These are phyloP conservation scores for Ilex aquifolium DNA, from an alignment of 257 asterid species.

Conservation along the genomic window DNA sequence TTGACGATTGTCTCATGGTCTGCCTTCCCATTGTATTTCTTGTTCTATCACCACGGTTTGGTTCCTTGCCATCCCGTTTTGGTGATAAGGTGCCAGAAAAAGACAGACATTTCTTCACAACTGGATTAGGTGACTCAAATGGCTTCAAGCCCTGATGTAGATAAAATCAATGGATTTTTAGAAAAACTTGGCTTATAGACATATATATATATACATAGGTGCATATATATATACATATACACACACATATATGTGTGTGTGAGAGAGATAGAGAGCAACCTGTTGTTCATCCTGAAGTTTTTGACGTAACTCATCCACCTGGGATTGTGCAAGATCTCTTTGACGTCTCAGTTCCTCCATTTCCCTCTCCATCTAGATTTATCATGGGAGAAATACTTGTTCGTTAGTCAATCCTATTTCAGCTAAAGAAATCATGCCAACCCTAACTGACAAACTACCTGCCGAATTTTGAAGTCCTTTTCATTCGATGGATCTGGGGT, in stretches of 20 bases:
- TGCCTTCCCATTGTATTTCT: slow-evolving; percentile 61
- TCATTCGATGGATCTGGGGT: slow-evolving; percentile 78
- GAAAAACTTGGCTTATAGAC: neutral
- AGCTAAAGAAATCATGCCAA: slow-evolving; percentile 1
- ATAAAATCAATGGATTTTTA: neutral
- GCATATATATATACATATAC: neutral
- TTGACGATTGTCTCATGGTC: slow-evolving; percentile 79
- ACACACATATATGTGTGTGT: neutral
- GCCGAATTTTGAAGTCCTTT: slow-evolving; percentile 62
- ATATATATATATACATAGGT: neutral
- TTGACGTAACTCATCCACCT: slow-evolving; percentile 68
- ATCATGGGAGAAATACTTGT: slow-evolving; percentile 12
- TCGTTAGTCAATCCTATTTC: neutral
- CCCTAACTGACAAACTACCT: slow-evolving; percentile 44
- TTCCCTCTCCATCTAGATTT: slow-evolving; percentile 79
- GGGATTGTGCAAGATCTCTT: slow-evolving; percentile 86
- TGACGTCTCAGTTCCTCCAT: slow-evolving; percentile 88
- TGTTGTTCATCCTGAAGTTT: slow-evolving; percentile 65
- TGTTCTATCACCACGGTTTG: slow-evolving; percentile 28
- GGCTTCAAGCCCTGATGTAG: slow-evolving; percentile 38
- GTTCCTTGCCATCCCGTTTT: slow-evolving; percentile 52
- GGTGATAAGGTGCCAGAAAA: slow-evolving; percentile 65
- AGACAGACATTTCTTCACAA: slow-evolving; percentile 79
- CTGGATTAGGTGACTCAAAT: slow-evolving; percentile 44
- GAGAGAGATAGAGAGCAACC: slow-evolving; percentile 30